Evolutionary conservation across 441 rosid genomes (phyloP).

Genomic region (Populus tomentosa): DNA sequence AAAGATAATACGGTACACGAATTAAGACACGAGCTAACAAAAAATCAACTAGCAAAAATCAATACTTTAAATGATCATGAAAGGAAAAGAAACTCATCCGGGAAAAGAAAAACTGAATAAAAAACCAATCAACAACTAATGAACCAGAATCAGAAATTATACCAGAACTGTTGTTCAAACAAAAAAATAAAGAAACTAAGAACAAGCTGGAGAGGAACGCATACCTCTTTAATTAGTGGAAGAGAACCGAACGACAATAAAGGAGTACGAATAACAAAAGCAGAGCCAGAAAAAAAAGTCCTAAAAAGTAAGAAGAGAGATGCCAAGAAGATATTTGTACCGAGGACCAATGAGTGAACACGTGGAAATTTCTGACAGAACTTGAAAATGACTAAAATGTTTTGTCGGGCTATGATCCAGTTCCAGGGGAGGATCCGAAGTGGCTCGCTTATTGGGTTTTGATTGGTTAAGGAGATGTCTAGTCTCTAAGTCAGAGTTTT

Average conservation of each 20-base stretch:
- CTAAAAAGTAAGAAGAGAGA: neutral
- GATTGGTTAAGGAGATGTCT: neutral
- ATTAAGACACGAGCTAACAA: neutral
- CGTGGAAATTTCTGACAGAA: constrained; percentile 2
- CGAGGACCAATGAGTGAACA: neutral
- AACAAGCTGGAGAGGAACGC: too few relatives aligned
- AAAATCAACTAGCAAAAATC: neutral
- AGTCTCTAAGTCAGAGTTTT: neutral
- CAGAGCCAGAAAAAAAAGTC: too few relatives aligned
- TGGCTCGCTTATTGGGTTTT: neutral
- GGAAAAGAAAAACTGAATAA: neutral
- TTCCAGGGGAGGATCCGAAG: constrained; percentile 2
- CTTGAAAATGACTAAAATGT: neutral
- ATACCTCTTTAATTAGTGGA: too few relatives aligned
- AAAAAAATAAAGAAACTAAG: too few relatives aligned
- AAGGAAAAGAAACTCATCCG: neutral
- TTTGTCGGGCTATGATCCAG: neutral
- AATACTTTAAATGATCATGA: neutral
- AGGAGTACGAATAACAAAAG: too few relatives aligned
- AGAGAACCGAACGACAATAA: too few relatives aligned
- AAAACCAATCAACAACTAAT: neutral
- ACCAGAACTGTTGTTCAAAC: too few relatives aligned
- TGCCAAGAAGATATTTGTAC: constrained; percentile 4
- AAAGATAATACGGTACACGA: neutral
- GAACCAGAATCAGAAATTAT: neutral